These are phyloP conservation scores for Bryoglossum gracile DNA, from an alignment of 495 filamentous ascomycete species.

Conservation along the genomic window DNA sequence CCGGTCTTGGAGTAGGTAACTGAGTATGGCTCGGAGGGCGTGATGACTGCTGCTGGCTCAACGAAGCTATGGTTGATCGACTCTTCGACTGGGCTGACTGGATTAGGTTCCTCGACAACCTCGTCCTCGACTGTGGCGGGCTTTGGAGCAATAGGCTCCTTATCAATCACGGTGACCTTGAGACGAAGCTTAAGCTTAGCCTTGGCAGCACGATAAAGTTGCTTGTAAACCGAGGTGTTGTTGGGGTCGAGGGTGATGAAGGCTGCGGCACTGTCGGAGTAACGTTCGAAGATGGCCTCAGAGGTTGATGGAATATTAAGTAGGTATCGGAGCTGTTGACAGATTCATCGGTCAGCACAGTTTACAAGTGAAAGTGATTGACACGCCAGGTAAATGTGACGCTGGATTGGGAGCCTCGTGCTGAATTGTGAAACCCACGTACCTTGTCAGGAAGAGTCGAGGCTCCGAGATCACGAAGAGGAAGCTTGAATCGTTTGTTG, in stretches of 20 bases:
- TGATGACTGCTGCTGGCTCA: background rate
- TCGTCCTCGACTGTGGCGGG: conserved; percentile 38
- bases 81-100: conserved; percentile 18
- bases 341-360: background rate
- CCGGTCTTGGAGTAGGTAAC: background rate
- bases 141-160: conserved; percentile 29
- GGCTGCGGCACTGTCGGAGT: conserved; percentile 82
- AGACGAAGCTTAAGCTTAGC: conserved; percentile 97
- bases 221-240: conserved; percentile 86
- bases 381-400: background rate
- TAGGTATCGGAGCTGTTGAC: conserved; percentile 64
- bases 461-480: conserved; percentile 75
- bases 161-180: conserved; percentile 49
- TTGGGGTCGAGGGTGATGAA: conserved; percentile 72
- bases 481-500: conserved; percentile 81
- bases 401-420: conserved; percentile 17
- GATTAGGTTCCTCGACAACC: conserved; percentile 25
- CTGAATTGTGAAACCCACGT: conserved; percentile 33
- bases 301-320: conserved; percentile 63
- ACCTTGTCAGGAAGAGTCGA: conserved; percentile 79
- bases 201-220: conserved; percentile 93
- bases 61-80: background rate
- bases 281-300: conserved; percentile 79
- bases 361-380: conserved; percentile 5
- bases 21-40: background rate